Base-by-base conservation (phyloP, 164 flowering plant genomes). In the Vitis cinerea region DNA sequence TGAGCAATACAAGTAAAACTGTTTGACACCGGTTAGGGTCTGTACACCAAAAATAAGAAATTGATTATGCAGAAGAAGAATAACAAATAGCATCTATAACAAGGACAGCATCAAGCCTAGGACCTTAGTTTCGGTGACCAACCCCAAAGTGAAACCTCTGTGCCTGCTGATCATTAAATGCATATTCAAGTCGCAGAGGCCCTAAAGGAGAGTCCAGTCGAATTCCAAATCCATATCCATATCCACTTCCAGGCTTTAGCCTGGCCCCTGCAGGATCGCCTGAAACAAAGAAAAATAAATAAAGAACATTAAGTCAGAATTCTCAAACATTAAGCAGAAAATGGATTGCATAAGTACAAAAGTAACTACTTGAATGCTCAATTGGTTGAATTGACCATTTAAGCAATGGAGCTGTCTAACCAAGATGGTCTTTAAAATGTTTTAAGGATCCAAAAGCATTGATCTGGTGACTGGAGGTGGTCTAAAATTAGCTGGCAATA, bases 251-350 rank as follows among this genome's bases (percentile, higher is more conserved):
- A 68, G 98, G 92, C 76, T 93, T 95, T 51, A 78, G 71, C 79
- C 99, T 86, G 64, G 98, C 97, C 59, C 98, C 98, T 31, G 98
- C 99, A 63, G 99, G 99, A 78, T 95, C 99, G 63, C 99, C 99
- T 95, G 16, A 59, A 48, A 16, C 8, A 49, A 37, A 17, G 64
- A 44, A 54, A 8, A 63, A 11, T 49, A 61, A n/a, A 49, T 57
- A 67, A 29, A 16, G 10, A 68, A 52, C 29, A 51, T 56, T 30
- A 23, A 59, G 52, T 49, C 2, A 27, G 23, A 27, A 27, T 27
- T 37, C 47, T 44, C 56, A 68, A 14, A 10, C 61, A 31, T 30
- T 55, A 56, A 15, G 4, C 12, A 69, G 14, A 37, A 59, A 9
- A 52, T 13, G 12, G 57, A 4, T 50, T 29, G 31, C 44, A 37